Base-by-base conservation (phyloP, 768 basidiomycete genomes). In the Tremella fuciformis region DNA sequence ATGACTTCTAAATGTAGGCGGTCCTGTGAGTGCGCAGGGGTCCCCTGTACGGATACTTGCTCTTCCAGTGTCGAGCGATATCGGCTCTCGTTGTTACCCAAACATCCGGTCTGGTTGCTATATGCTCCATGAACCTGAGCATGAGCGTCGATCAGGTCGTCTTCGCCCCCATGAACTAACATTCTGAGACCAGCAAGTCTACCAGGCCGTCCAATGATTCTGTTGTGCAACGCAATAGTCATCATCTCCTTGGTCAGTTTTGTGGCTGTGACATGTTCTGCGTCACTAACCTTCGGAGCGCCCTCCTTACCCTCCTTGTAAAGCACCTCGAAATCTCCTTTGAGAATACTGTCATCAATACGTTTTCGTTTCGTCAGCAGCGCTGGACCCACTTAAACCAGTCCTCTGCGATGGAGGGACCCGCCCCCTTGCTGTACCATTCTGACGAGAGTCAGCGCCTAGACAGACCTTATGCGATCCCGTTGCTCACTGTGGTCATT, bases 401-500 rank as follows among this genome's bases (percentile, higher is more conserved):
- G 18, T 47, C 46, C 8, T 18, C 46, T 8, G n/a, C 46, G 46
- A 22, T 47, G n/a, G 46, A 47, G 8, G 46, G 46, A 47, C 46
- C 46, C 8, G 46, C 46, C n/a, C 46, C 46, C 46, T 47, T 47
- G 18, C 46, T 47, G 46, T 47, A 47, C n/a, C n/a, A 47, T 22
- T 47, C 46, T 47, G 24, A 8, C 8, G 8, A 47, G 8, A 19
- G 24, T 11, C n/a, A 9, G 9, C n/a, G 18, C 8, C 8, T 9
- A 11, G 24, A 22, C 8, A 47, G n/a, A 11, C n/a, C 9, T 22
- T 18, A 9, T 47, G 13, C 42, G 22, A 13, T 19, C 46, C 16
- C 55, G 13, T 51, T 58, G 18, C 37, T 50, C 7, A 57, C 47
- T 16, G 16, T 46, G 37, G 18, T n/a, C n/a, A n/a, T n/a, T n/a